Base-by-base conservation (phyloP, 169 alveolate species). In the Pseudocohnilembus persalinus region DNA sequence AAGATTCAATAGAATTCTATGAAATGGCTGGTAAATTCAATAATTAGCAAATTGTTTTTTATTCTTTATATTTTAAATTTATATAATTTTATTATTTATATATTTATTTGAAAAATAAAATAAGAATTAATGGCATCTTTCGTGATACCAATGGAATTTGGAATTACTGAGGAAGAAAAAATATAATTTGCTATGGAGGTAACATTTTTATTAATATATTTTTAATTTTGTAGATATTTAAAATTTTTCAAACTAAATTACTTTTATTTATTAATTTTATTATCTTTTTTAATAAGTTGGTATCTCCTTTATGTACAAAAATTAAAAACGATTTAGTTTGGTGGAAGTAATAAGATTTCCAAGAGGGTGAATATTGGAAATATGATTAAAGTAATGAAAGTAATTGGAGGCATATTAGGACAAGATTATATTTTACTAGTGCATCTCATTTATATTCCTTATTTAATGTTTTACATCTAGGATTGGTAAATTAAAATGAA, bases 381-480 rank as follows among this genome's bases (percentile, higher is more conserved):
- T 87, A 89, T 77, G 91, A 92, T 88, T 82, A 93, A 30, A 73
- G 87, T 30, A 80, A 88, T 65, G 77, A 87, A 73, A 83, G 94
- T n/a, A 89, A 93, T 28, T 91, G 94, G 94, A 88, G 96, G 33
- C 96, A 94, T 90, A 92, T 94, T 0, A 92, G 95, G 83, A 91
- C 96, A 26, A 89, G 97, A 79, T 87, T 92, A 35, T 94, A 94
- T 82, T 94, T 94, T 84, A 91, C 97, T 29, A 89, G 94, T 80
- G 95, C 97, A 16, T 90, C 96, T 63, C 95, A 94, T 84, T 83
- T 94, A 88, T 92, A 94, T 85, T 89, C 96, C 0, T 86, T 94
- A 72, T 83, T 94, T 27, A 92, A 94, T 83, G 77, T 90, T 24
- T 49, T 94, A 1, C 88, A 91, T 75, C 81, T 89, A 75, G 97